Conservation (phyloP, 1,139 yeast genomes). For the Magnusiomyces paraingens region DNA sequence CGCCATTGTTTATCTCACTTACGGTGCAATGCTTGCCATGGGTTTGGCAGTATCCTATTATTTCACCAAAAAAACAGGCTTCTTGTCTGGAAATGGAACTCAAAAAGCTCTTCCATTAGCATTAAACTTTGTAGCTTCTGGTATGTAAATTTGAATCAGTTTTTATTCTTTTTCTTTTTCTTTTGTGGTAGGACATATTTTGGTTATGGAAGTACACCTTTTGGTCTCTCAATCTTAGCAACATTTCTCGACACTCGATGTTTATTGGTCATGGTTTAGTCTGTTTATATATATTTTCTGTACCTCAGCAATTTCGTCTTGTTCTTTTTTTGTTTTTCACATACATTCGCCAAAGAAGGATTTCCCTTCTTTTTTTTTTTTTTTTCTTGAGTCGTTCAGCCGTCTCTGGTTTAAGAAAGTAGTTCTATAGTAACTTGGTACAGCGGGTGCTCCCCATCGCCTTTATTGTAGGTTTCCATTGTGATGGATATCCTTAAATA, state of each 20-base stretch:
- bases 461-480: not conserved
- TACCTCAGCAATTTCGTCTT: too few relatives aligned
- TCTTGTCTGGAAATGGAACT: constrained; percentile 71
- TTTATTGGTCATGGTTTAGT: too few relatives aligned
- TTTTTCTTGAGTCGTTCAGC: not conserved
- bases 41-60: constrained; percentile 33
- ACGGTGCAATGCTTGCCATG: constrained; percentile 51
- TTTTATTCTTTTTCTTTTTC: constrained; percentile 9
- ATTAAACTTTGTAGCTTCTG: constrained; percentile 80
- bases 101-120: constrained; percentile 66
- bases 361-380: not conserved
- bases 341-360: too few relatives aligned
- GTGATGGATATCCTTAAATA: too few relatives aligned
- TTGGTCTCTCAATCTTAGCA: too few relatives aligned
- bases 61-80: constrained; percentile 39
- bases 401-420: not conserved
- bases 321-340: too few relatives aligned
- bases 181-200: constrained; percentile 7
- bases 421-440: not conserved
- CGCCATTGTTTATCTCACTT: constrained; percentile 71
- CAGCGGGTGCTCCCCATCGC: constrained; percentile 8
- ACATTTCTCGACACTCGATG: too few relatives aligned
- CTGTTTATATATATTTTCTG: too few relatives aligned
- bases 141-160: too few relatives aligned
- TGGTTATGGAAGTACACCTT: not conserved